Conservation (phyloP, 176 grass and related monocot genomes). For the Luzula sylvatica region DNA sequence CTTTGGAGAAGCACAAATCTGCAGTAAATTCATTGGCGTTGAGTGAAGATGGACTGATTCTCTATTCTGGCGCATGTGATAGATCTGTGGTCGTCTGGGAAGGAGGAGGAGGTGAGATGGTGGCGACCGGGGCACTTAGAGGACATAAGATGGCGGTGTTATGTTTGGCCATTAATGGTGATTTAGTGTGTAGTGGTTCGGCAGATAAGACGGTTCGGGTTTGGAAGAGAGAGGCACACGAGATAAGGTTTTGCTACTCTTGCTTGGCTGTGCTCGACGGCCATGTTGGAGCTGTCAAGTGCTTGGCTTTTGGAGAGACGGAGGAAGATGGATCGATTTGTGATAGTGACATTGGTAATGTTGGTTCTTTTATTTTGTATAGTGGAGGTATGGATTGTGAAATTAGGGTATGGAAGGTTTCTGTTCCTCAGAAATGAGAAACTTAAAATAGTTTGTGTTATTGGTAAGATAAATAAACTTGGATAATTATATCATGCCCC, state of each 20-base stretch:
- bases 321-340: background rate
- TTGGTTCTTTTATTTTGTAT: conserved; percentile 15
- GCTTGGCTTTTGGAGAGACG: conserved; percentile 20
- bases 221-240: conserved; percentile 35
- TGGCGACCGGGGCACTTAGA: conserved; percentile 19
- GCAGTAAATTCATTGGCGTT: conserved; percentile 55
- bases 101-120: conserved; percentile 5
- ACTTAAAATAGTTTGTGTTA: too few species aligned
- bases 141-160: conserved; percentile 42
- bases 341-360: background rate
- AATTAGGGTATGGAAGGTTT: conserved; percentile 46
- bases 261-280: conserved; percentile 55
- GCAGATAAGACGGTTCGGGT: conserved; percentile 59
- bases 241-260: conserved; percentile 19
- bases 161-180: conserved; percentile 35
- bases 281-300: conserved; percentile 60
- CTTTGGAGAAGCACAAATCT: conserved; percentile 37
- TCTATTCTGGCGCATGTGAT: conserved; percentile 65
- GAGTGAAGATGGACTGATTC: conserved; percentile 29
- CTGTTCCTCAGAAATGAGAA: conserved; percentile 10
- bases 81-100: conserved; percentile 57
- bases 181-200: conserved; percentile 55
- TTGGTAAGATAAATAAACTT: too few species aligned
- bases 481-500: too few species aligned
- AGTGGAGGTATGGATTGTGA: conserved; percentile 50